Percentiles rank a stretch among this genome's conserved stretches.
Conservation (phyloP, 306 rosid genomes). For the Leucaena leucocephala region DNA sequence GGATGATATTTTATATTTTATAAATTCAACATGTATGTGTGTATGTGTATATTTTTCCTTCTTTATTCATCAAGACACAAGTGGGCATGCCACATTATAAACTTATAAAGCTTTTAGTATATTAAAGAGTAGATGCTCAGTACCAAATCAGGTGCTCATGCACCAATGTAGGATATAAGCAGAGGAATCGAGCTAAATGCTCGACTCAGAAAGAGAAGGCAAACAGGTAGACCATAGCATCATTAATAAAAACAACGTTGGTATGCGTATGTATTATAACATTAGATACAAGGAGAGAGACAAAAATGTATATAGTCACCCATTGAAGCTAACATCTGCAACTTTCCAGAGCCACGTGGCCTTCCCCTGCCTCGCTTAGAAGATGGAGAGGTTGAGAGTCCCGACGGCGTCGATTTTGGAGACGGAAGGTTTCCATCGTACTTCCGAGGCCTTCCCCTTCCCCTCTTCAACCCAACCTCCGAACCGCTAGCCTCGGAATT, state of each 20-base stretch:
- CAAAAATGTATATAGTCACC: slow-evolving; percentile 37
- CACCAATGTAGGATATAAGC: background rate
- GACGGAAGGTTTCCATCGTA: background rate
- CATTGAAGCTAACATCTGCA: slow-evolving; percentile 51
- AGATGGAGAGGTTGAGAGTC: background rate
- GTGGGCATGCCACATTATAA: background rate
- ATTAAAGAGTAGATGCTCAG: background rate
- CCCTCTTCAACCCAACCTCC: slow-evolving; percentile 32
- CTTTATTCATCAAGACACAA: background rate
- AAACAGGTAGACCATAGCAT: too few species aligned
- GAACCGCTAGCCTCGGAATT: slow-evolving; percentile 15
- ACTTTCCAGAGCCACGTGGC: slow-evolving; percentile 60
- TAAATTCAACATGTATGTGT: background rate
- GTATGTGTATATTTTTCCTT: too few species aligned
- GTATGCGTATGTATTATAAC: too few species aligned
- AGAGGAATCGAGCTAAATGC: too few species aligned
- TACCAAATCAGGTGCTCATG: background rate
- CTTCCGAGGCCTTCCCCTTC: slow-evolving; percentile 61
- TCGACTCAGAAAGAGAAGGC: too few species aligned
- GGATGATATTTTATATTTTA: background rate
- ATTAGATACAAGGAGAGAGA: too few species aligned
- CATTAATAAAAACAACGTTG: too few species aligned
- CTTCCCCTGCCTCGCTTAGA: slow-evolving; percentile 51
- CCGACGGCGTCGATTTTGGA: background rate
- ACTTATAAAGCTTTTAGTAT: background rate